These are phyloP conservation scores for Ophiostoma fasciatum DNA, from an alignment of 2,329 filamentous ascomycete genomes.

Conservation along the genomic window DNA sequence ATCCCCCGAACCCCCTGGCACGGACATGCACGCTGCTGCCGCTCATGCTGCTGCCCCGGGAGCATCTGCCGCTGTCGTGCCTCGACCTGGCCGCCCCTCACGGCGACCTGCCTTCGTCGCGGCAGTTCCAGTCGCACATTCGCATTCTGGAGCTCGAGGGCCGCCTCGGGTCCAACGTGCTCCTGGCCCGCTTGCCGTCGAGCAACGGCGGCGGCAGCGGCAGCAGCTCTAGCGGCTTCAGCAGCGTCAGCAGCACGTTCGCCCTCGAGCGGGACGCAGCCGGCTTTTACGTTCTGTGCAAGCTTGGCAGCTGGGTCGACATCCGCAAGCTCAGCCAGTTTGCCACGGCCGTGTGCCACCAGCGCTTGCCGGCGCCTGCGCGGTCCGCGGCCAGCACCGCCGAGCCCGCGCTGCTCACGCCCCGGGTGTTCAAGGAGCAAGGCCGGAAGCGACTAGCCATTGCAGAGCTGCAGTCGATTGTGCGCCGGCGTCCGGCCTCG, in stretches of 20 bases:
- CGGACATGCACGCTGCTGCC: constrained; percentile 43
- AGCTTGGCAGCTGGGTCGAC: constrained; percentile 51
- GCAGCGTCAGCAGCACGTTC: constrained; percentile 28
- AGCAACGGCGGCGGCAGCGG: constrained; percentile 15
- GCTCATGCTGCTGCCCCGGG: constrained; percentile 46
- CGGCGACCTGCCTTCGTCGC: constrained; percentile 35
- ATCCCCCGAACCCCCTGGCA: constrained; percentile 36
- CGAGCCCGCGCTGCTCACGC: constrained; percentile 23
- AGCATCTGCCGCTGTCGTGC: constrained; percentile 43
- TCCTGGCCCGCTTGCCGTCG: constrained; percentile 46
- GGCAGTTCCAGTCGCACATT: constrained; percentile 46
- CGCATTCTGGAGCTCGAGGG: constrained; percentile 49
- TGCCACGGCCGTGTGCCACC: constrained; percentile 31
- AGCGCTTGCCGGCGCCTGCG: constrained; percentile 15
- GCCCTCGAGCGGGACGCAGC: constrained; percentile 50
- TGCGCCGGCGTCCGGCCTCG: constrained; percentile 35
- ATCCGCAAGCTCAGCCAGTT: constrained; percentile 34
- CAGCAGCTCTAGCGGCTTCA: constrained; percentile 5
- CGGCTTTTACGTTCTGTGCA: constrained; percentile 52
- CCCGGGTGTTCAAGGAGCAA: constrained; percentile 31
- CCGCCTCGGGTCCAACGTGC: constrained; percentile 41
- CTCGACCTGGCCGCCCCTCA: constrained; percentile 42
- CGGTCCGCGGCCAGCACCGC: constrained; percentile 5
- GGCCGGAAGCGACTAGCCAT: constrained; percentile 45
- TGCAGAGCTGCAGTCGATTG: constrained; percentile 46